These are phyloP conservation scores for Metarhizium rileyi DNA, from an alignment of 2,329 filamentous ascomycete species.

Conservation along the genomic window DNA sequence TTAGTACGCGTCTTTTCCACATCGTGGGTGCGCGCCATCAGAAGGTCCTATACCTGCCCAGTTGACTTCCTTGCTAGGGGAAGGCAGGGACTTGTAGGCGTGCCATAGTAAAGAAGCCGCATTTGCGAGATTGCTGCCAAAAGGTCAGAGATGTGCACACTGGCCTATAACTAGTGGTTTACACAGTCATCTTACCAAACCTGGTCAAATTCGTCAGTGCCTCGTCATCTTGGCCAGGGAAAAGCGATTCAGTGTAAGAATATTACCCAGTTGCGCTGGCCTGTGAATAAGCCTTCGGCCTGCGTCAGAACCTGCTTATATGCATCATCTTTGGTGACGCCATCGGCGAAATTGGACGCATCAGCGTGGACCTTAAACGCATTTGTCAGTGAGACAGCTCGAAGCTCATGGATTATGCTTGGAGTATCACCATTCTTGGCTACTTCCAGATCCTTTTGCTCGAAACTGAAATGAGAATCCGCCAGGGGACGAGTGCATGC, in stretches of 20 bases:
- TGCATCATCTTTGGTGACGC: conserved; percentile 59
- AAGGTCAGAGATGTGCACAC: neutral
- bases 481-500: too few species aligned
- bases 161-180: neutral
- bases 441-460: neutral
- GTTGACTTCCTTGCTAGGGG: conserved; percentile 59
- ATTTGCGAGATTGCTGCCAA: conserved; percentile 64
- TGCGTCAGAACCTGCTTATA: conserved; percentile 67
- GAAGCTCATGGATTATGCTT: neutral
- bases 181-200: conserved; percentile 12
- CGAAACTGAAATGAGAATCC: too few species aligned
- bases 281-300: conserved; percentile 58
- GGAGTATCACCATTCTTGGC: neutral
- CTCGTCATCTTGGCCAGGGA: neutral
- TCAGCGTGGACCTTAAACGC: conserved; percentile 69
- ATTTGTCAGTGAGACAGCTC: neutral
- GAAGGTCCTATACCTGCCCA: conserved; percentile 51
- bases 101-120: conserved; percentile 70
- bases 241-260: neutral
- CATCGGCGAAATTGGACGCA: conserved; percentile 60
- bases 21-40: neutral
- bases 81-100: conserved; percentile 61
- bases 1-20: neutral
- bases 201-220: conserved; percentile 3
- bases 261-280: conserved; percentile 70